phyloP scores from a whole-genome alignment of 2,329 filamentous ascomycete genomes.

The Colletotrichum lindemuthianum region DNA sequence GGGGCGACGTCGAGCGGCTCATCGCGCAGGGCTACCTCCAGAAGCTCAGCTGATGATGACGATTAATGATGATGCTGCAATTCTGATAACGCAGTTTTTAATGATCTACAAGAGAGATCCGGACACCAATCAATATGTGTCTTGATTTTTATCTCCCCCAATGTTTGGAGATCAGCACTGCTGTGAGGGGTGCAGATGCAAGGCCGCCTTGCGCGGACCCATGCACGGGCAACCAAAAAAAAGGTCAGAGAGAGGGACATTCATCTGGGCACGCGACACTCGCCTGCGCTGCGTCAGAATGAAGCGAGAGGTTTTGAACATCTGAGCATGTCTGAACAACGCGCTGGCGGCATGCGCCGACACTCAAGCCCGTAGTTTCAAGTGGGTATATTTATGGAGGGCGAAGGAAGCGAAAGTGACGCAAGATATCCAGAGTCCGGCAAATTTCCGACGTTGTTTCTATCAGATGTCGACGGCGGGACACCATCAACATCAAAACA shows the following conservation, averaged over 20 bases:
- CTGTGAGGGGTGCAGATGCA: conserved; percentile 5
- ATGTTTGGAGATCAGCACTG: conserved; percentile 12
- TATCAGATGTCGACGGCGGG: conserved; percentile 14
- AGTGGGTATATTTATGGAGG: background rate
- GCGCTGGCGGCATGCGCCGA: conserved; percentile 10
- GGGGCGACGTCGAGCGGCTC: conserved; percentile 93
- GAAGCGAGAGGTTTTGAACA: conserved; percentile 3
- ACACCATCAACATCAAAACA: conserved; percentile 5
- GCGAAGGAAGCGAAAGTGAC: no score
- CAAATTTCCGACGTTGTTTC: background rate
- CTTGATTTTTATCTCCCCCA: conserved; percentile 17
- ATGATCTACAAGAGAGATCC: background rate
- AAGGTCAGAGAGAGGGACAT: background rate
- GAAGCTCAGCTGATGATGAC: conserved; percentile 75
- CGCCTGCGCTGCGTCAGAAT: conserved; percentile 20
- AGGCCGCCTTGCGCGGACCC: conserved; percentile 1
- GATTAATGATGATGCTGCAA: background rate
- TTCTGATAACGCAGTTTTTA: background rate
- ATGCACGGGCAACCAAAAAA: conserved; percentile 7
- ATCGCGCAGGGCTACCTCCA: conserved; percentile 96
- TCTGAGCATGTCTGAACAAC: conserved; percentile 9
- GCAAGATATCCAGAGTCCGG: no score
- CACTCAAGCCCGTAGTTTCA: conserved; percentile 20
- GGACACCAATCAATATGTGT: conserved; percentile 10
- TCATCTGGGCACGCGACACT: background rate